Conservation (phyloP, 768 basidiomycete genomes). For the Clitopilus hobsonii region DNA sequence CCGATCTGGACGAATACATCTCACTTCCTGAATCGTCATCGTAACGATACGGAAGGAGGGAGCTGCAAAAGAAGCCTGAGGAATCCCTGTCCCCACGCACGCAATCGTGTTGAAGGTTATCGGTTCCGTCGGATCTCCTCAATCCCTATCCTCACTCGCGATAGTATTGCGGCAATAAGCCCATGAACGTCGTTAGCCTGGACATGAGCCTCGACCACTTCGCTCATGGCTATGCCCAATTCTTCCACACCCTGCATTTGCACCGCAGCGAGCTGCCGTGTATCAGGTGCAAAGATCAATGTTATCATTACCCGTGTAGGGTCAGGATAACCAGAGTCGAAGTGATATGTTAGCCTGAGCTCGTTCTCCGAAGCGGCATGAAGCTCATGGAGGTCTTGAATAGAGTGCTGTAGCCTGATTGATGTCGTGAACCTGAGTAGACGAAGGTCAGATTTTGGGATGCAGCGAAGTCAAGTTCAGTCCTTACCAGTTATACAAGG, state of each 20-base stretch:
- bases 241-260: constrained; percentile 47
- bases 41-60: background rate
- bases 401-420: constrained; percentile 56
- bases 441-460: background rate
- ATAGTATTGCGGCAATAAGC: constrained; percentile 56
- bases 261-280: constrained; percentile 58
- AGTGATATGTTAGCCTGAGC: constrained; percentile 61
- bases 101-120: background rate
- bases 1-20: background rate
- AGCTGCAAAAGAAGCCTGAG: too few species aligned
- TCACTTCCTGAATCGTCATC: background rate
- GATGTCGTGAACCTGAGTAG: constrained; percentile 64
- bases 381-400: constrained; percentile 56
- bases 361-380: constrained; percentile 71
- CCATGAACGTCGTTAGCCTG: constrained; percentile 64
- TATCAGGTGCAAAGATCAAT: constrained; percentile 68
- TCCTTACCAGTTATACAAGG: constrained; percentile 66
- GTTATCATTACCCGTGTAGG: constrained; percentile 42
- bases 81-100: too few species aligned
- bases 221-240: constrained; percentile 49
- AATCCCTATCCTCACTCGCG: constrained; percentile 29
- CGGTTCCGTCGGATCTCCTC: background rate
- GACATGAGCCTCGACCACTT: constrained; percentile 57
- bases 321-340: constrained; percentile 26
- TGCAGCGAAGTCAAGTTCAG: background rate